Evolutionary conservation across 192 early-diverging fungal genomes (phyloP).

Genomic region (Linderina pennispora): DNA sequence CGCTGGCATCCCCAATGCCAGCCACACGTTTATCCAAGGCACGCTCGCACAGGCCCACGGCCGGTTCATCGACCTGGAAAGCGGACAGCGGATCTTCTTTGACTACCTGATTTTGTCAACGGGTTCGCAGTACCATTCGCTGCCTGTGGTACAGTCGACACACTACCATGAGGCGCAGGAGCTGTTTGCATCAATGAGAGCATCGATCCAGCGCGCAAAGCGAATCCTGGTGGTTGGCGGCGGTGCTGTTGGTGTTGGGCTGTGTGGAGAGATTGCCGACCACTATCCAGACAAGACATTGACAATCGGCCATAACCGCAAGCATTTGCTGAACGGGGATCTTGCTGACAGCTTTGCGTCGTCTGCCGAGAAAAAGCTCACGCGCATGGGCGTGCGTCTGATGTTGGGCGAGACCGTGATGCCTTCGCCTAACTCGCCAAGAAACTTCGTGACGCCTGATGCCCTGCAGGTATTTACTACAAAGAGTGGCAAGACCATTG

Average conservation of each 20-base stretch:
- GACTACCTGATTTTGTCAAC: conserved; percentile 68
- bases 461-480: conserved; percentile 6
- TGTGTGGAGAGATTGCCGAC: conserved; percentile 53
- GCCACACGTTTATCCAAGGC: conserved; percentile 48
- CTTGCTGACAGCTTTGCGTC: conserved; percentile 19
- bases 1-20: conserved; percentile 5
- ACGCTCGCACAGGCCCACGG: conserved; percentile 38
- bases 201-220: conserved; percentile 45
- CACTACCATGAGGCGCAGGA: conserved; percentile 26
- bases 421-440: neutral
- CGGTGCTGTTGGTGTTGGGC: conserved; percentile 53
- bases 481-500: conserved; percentile 37
- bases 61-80: conserved; percentile 47
- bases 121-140: conserved; percentile 49
- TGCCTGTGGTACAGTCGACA: conserved; percentile 44
- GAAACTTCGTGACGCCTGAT: neutral
- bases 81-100: conserved; percentile 49
- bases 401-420: conserved; percentile 20
- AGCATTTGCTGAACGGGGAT: conserved; percentile 26
- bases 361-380: conserved; percentile 12
- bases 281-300: conserved; percentile 44
- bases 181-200: conserved; percentile 27
- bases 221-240: conserved; percentile 62
- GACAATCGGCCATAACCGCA: conserved; percentile 36
- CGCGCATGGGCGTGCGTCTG: conserved; percentile 23